Evolutionary conservation across 1,139 yeast species (phyloP).

Genomic region (Scheffersomyces quercinus): DNA sequence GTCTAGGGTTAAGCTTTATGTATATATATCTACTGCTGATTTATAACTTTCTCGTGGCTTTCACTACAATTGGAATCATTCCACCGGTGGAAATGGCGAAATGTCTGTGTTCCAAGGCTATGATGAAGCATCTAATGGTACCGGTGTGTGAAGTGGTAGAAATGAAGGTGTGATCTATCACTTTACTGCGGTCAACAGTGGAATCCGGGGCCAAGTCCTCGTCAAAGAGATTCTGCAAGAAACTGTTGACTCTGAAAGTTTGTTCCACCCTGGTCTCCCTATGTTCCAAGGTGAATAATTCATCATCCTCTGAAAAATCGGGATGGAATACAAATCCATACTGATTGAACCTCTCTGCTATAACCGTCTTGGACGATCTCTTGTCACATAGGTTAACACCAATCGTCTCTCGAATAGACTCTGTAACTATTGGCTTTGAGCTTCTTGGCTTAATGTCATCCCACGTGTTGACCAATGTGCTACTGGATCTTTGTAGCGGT

Average conservation of each 20-base stretch:
- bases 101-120: conserved; percentile 23
- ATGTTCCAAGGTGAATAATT: conserved; percentile 11
- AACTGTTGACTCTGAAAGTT: conserved; percentile 19
- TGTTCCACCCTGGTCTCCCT: conserved; percentile 22
- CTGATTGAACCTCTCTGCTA: conserved; percentile 34
- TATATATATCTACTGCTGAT: not conserved
- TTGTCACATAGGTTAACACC: conserved; percentile 26
- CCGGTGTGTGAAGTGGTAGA: conserved; percentile 30
- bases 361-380: conserved; percentile 28
- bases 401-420: conserved; percentile 14
- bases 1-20: not conserved
- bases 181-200: conserved; percentile 13
- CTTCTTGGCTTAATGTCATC: conserved; percentile 17
- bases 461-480: conserved; percentile 24
- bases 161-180: conserved; percentile 15
- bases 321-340: conserved; percentile 31
- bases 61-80: conserved; percentile 26
- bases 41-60: conserved; percentile 16
- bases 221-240: conserved; percentile 21
- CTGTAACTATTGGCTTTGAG: conserved; percentile 14
- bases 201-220: conserved; percentile 17
- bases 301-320: conserved; percentile 21
- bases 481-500: conserved; percentile 24
- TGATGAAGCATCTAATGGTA: conserved; percentile 21
- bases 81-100: conserved; percentile 35